phyloP scores from a whole-genome alignment of 2,329 filamentous ascomycete species.

The Bipolaris gigantea region DNA sequence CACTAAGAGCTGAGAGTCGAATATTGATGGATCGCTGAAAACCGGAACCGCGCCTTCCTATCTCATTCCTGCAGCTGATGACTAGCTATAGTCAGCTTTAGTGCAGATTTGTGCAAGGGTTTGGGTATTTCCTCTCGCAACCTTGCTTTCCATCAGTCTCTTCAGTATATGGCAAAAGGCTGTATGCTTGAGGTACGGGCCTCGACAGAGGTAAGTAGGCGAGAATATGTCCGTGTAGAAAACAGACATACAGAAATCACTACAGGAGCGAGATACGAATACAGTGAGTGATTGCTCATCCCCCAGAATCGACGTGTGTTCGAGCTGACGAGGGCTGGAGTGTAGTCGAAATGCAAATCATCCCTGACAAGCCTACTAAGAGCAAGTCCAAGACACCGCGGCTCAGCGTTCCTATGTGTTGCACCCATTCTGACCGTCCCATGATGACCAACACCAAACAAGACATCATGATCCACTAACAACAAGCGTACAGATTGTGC shows the following conservation, averaged over 20 bases:
- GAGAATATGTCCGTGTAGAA: neutral
- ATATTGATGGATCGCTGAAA: neutral
- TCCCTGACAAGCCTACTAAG: constrained; percentile 6
- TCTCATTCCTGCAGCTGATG: neutral
- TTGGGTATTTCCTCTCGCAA: neutral
- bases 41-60: neutral
- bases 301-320: neutral
- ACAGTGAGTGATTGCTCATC: constrained; percentile 16
- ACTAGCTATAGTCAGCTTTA: neutral
- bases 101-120: neutral
- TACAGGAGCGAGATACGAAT: constrained; percentile 7
- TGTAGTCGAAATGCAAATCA: constrained; percentile 25
- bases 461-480: constrained; percentile 7
- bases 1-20: neutral
- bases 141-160: neutral
- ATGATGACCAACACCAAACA: constrained; percentile 5
- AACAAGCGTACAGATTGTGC: neutral
- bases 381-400: constrained; percentile 14
- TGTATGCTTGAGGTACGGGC: neutral
- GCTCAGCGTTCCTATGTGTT: constrained; percentile 16
- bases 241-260: neutral
- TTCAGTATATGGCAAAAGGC: neutral
- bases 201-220: neutral
- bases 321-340: constrained; percentile 16
- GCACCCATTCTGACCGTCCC: constrained; percentile 8